Evolutionary conservation across 129 eudicot species (phyloP).

Genomic region (Deinandra increscens): DNA sequence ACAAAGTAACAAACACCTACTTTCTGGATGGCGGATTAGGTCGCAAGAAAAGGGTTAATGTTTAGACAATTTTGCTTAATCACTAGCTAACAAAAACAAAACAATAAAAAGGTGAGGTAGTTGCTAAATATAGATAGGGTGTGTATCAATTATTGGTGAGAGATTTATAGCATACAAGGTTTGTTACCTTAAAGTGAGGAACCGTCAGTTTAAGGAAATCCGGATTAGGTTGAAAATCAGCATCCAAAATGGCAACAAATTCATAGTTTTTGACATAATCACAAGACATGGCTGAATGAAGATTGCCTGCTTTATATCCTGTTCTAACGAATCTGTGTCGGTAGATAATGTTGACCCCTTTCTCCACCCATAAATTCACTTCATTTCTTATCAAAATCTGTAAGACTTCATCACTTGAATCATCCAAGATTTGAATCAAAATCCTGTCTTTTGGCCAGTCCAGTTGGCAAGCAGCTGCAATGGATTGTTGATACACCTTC

Average conservation of each 20-base stretch:
- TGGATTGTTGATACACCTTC: constrained; percentile 79
- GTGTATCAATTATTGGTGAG: constrained; percentile 31
- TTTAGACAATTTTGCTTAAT: constrained; percentile 24
- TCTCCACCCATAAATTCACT: constrained; percentile 61
- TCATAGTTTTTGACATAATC: constrained; percentile 88
- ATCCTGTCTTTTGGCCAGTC: constrained; percentile 90
- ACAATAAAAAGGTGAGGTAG: constrained; percentile 18
- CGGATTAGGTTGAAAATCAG: constrained; percentile 83
- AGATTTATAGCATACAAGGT: neutral
- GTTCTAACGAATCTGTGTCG: constrained; percentile 77
- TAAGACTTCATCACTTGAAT: constrained; percentile 70
- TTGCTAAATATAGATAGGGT: constrained; percentile 23
- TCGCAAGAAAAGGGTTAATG: neutral
- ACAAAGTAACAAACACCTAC: too few species aligned
- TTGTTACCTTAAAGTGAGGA: constrained; percentile 83
- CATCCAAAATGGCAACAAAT: constrained; percentile 87
- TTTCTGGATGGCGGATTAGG: too few species aligned
- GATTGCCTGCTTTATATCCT: constrained; percentile 90
- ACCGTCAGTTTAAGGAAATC: constrained; percentile 74
- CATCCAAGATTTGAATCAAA: constrained; percentile 73
- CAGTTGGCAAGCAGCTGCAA: constrained; percentile 70
- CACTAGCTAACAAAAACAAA: constrained; percentile 11
- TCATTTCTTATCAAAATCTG: constrained; percentile 69
- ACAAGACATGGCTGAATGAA: constrained; percentile 90
- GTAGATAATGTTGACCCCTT: constrained; percentile 74